Evolutionary conservation across 2,329 filamentous ascomycete genomes (phyloP), one percentile per base, ranked within the genome.

Genomic region (Sarocladium kiliense): DNA sequence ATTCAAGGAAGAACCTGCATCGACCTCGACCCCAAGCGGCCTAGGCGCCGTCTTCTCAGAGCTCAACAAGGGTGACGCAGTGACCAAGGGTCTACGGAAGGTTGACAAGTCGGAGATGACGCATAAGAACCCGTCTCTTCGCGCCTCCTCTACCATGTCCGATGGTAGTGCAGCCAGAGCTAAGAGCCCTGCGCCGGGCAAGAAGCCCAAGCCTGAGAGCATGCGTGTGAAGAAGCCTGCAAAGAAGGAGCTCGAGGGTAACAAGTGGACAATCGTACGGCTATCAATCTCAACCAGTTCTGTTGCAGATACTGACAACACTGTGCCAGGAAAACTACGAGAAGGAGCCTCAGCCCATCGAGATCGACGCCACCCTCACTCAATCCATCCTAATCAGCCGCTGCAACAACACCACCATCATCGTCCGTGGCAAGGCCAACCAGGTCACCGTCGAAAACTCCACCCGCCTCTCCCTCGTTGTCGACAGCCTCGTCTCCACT

Each of bases 41-140:
- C 85, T 96, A 70, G 85, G 85, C 21, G 91, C 93, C 23, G 91
- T 99, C 2, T 99, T 99, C 69, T 87, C 87, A 39, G 88, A 97
- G 61, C 77, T 99, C 54, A 97, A 97, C 74, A 87, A 88, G 68
- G 94, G 94, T 56, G 85, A 89, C 58, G 79, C 83, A n/a, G 89
- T 99, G 57, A 99, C 94, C 3, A 85, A 89, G 61, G 86, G 89
- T 30, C 79, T 99, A 34, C 88, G 89, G 62, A 99, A 97, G 77
- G 94, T 99, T 51, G 93, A 97, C 74, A 88, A 87, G 67, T 94
- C 89, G 54, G 81, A 97, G 71, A 97, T 97, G 93, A 99, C 94
- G 58, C 94, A 99, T 75, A 97, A 97, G 78, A 99, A 99, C 73
- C 94, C 94, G 14, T 84, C 86, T 10, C 78, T 99, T 56, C 86